Conservation (phyloP, 192 early-diverging fungal genomes). For the Pilobolus umbonatus region DNA sequence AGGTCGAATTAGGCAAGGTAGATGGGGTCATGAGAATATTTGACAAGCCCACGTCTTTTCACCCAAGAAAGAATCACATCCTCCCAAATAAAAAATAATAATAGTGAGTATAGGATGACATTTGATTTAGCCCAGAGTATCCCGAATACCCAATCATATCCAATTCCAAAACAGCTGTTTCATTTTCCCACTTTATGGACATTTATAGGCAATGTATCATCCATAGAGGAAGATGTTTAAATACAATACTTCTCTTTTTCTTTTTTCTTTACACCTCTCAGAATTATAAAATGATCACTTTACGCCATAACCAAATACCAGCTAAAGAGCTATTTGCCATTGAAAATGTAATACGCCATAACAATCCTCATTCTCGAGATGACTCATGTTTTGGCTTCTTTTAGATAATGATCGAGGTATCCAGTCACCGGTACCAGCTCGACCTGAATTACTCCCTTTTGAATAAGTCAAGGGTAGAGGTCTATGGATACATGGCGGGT, state of each 20-base stretch:
- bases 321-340: slow-evolving; percentile 52
- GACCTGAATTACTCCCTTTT: slow-evolving; percentile 52
- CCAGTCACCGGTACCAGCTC: slow-evolving; percentile 34
- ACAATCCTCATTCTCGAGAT: background rate
- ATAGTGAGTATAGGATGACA: too few species aligned
- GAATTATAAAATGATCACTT: slow-evolving; percentile 37
- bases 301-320: slow-evolving; percentile 43
- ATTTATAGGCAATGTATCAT: too few species aligned
- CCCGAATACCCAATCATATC: too few species aligned
- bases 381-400: background rate
- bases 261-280: background rate
- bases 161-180: too few species aligned
- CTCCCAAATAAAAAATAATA: too few species aligned
- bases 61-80: too few species aligned
- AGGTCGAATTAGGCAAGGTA: too few species aligned
- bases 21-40: too few species aligned
- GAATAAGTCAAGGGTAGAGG: slow-evolving; percentile 61
- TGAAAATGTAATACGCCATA: slow-evolving; percentile 44
- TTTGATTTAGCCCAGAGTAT: too few species aligned
- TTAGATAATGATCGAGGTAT: slow-evolving; percentile 48
- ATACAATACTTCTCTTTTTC: background rate
- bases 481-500: slow-evolving; percentile 78
- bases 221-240: too few species aligned
- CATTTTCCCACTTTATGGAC: too few species aligned
- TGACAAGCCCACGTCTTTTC: too few species aligned